These are phyloP conservation scores for Dendrobium huoshanense DNA, from an alignment of 106 monocot genomes.

Conservation along the genomic window DNA sequence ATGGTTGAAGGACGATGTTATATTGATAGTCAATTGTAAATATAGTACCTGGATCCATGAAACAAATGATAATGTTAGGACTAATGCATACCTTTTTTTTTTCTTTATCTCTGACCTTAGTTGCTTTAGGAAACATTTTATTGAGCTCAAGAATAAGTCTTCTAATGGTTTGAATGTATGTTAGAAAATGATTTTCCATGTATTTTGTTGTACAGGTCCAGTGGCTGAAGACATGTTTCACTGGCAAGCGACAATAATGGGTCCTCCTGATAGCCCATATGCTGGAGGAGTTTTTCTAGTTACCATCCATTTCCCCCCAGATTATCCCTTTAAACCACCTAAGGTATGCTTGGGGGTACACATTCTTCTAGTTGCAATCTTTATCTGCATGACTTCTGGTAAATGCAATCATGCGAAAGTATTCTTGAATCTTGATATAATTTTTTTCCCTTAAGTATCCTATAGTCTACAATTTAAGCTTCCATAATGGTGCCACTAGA, in stretches of 20 bases:
- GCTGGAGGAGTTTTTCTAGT: conserved; percentile 25
- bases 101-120: background rate
- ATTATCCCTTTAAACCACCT: conserved; percentile 30
- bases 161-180: background rate
- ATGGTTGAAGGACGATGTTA: too few species aligned
- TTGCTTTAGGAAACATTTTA: background rate
- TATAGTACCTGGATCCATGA: too few species aligned
- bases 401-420: background rate
- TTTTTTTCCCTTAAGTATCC: background rate
- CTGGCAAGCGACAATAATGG: conserved; percentile 43
- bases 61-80: too few species aligned
- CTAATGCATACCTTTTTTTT: too few species aligned
- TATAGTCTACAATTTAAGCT: background rate
- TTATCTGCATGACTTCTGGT: background rate
- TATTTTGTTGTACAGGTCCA: conserved; percentile 11
- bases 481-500: background rate
- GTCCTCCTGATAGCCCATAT: conserved; percentile 25
- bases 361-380: background rate
- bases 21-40: too few species aligned
- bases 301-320: conserved; percentile 35
- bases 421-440: background rate
- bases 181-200: background rate
- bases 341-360: conserved; percentile 11
- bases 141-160: background rate
- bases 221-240: conserved; percentile 27